Evolutionary conservation across 2,329 filamentous ascomycete species (phyloP).

Genomic region (Exophiala sp.): DNA sequence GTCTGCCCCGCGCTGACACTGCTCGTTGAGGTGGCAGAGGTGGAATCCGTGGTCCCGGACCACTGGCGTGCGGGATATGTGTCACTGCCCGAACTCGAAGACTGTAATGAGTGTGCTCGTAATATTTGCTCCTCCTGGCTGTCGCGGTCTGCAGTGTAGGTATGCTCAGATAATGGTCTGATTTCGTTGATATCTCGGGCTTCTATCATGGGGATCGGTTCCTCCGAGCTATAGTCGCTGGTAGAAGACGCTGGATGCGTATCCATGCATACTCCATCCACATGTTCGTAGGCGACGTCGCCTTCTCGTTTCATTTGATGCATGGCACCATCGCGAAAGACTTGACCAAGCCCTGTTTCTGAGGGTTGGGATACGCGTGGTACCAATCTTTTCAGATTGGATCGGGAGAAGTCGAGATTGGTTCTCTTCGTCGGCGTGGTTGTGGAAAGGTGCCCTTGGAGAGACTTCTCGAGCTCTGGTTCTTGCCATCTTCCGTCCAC

Average conservation of each 20-base stretch:
- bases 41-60: not conserved
- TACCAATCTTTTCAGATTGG: not conserved
- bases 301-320: not conserved
- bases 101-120: not conserved
- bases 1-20: not conserved
- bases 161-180: not conserved
- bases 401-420: not conserved
- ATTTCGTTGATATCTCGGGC: not conserved
- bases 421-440: not conserved
- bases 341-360: not conserved
- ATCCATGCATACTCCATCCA: not conserved
- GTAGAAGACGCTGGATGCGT: not conserved
- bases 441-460: not conserved
- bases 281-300: not conserved
- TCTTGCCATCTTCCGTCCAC: not conserved
- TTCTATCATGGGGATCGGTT: not conserved
- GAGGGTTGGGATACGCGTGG: not conserved
- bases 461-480: not conserved
- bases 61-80: not conserved
- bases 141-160: not conserved
- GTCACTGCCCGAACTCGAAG: not conserved
- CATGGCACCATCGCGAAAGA: slow-evolving; percentile 1
- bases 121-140: not conserved
- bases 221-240: not conserved
- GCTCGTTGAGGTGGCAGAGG: not conserved